phyloP scores from a whole-genome alignment of 1,139 yeast genomes.

The Lizanozyma gosingica region DNA sequence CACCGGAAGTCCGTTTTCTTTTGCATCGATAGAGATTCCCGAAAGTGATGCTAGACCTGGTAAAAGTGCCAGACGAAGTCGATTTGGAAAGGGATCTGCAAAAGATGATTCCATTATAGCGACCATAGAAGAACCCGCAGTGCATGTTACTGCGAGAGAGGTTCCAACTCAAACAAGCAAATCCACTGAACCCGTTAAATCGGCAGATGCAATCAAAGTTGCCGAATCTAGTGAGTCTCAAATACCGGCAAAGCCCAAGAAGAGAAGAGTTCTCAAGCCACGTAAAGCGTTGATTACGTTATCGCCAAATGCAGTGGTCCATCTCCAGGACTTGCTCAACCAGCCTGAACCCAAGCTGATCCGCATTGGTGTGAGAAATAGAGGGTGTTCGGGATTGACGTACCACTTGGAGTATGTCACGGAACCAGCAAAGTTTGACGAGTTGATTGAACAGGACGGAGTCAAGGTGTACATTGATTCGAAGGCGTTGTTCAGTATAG shows the following conservation, averaged over 20 bases:
- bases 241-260: conserved; percentile 34
- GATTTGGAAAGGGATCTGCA: neutral
- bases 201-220: no score
- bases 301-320: conserved; percentile 63
- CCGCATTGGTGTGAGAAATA: conserved; percentile 85
- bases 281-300: conserved; percentile 82
- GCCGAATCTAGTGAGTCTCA: no score
- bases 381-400: conserved; percentile 94
- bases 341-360: conserved; percentile 86
- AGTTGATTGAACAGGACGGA: conserved; percentile 85
- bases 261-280: conserved; percentile 66
- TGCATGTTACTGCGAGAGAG: no score
- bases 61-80: neutral
- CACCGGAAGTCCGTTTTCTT: no score
- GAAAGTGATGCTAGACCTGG: neutral
- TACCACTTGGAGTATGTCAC: conserved; percentile 87
- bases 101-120: neutral
- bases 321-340: conserved; percentile 55
- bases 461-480: conserved; percentile 90
- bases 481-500: conserved; percentile 88
- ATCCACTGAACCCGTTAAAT: no score
- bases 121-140: neutral
- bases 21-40: neutral
- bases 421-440: conserved; percentile 89
- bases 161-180: no score